phyloP scores from a whole-genome alignment of 176 grass and related monocot genomes.

The Phoenix roebelenii region DNA sequence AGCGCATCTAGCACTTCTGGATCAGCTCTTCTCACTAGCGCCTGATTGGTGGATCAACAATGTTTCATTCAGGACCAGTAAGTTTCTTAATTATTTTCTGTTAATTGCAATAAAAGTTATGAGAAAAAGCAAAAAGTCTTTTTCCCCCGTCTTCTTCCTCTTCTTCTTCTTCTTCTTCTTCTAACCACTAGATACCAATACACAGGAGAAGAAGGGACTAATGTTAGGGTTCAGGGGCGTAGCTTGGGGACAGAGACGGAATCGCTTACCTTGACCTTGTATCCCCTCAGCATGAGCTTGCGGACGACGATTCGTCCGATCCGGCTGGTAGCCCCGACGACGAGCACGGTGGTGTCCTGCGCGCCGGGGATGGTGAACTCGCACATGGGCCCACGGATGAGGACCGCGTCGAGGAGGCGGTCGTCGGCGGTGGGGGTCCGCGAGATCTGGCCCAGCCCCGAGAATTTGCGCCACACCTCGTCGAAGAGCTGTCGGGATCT shows the following conservation, averaged over 20 bases:
- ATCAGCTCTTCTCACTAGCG: conserved; percentile 81
- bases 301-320: conserved; percentile 88
- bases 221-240: background rate
- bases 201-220: background rate
- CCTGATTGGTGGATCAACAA: conserved; percentile 26
- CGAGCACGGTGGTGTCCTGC: conserved; percentile 87
- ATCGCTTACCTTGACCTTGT: conserved; percentile 72
- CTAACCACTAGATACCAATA: no score
- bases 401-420: conserved; percentile 19
- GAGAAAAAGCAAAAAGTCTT: background rate
- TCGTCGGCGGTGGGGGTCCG: conserved; percentile 38
- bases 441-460: conserved; percentile 87
- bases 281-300: conserved; percentile 94
- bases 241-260: background rate
- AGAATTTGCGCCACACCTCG: conserved; percentile 98
- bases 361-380: conserved; percentile 87
- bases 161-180: no score
- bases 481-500: conserved; percentile 86
- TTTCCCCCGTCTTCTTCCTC: background rate
- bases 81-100: no score
- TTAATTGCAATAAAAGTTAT: no score
- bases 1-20: conserved; percentile 83
- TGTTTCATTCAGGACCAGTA: no score
- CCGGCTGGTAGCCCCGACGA: conserved; percentile 78
- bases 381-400: conserved; percentile 76